Conservation (phyloP, 2,329 filamentous ascomycete genomes). For the Stagonosporopsis tanaceti region DNA sequence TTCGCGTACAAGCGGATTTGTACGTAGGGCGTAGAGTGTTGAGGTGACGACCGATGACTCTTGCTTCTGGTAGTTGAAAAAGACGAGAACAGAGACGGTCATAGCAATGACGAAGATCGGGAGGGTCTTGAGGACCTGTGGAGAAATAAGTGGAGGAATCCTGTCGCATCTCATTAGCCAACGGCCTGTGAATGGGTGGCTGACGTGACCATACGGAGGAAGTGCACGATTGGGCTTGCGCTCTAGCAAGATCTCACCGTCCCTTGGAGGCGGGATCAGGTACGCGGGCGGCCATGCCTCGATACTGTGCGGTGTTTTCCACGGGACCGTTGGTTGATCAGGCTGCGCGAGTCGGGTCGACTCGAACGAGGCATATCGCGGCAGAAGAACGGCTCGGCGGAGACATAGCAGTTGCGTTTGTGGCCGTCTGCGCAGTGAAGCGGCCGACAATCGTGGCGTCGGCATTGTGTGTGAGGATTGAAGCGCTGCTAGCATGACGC, state of each 20-base stretch:
- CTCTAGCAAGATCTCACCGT: constrained; percentile 46
- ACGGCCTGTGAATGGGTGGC: neutral
- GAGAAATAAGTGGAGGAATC: constrained; percentile 46
- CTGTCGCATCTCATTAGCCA: constrained; percentile 27
- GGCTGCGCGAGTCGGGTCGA: constrained; percentile 27
- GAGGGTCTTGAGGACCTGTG: constrained; percentile 64
- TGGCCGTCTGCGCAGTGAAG: constrained; percentile 35
- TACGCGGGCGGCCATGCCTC: constrained; percentile 45
- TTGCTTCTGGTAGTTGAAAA: constrained; percentile 99
- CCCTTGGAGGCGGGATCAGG: constrained; percentile 47
- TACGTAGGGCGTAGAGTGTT: constrained; percentile 90
- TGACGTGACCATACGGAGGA: constrained; percentile 38
- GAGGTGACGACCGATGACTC: constrained; percentile 83
- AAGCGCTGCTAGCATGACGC: constrained; percentile 10
- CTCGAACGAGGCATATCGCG: constrained; percentile 34
- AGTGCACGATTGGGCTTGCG: constrained; percentile 45
- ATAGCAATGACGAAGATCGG: constrained; percentile 82
- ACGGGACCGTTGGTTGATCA: constrained; percentile 42
- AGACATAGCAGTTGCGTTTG: constrained; percentile 34
- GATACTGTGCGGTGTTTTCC: constrained; percentile 50
- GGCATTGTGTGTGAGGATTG: constrained; percentile 29
- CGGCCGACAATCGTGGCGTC: constrained; percentile 34
- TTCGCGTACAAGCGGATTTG: constrained; percentile 75
- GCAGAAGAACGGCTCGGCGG: constrained; percentile 26
- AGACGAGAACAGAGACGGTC: constrained; percentile 75